These are phyloP conservation scores for Tetrahymena elliotti DNA, from an alignment of 73 alveolate species.

Conservation along the genomic window DNA sequence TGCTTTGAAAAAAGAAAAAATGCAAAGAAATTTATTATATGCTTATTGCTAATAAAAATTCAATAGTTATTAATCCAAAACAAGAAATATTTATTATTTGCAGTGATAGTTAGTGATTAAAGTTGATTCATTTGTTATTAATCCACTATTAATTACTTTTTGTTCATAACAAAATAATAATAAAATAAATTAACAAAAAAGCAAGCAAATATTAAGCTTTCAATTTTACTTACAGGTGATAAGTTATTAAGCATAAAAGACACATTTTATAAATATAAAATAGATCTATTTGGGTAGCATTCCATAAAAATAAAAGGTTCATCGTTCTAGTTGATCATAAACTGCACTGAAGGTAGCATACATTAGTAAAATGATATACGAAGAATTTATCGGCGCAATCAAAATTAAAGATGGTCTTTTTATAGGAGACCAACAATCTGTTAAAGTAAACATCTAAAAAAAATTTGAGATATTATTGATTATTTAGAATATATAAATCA, in stretches of 20 bases:
- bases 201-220: not conserved
- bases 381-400: constrained; percentile 51
- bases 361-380: not conserved
- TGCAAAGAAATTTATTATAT: not conserved
- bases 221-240: not conserved
- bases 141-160: not conserved
- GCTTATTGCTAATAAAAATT: not conserved
- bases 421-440: constrained; percentile 75
- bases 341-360: not conserved
- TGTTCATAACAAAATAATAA: not conserved
- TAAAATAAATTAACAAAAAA: not conserved
- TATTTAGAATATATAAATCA: too few relatives aligned
- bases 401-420: constrained; percentile 78
- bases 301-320: not conserved
- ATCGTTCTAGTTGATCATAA: not conserved
- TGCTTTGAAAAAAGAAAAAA: not conserved
- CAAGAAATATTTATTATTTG: not conserved
- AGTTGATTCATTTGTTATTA: not conserved
- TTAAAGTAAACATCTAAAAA: constrained; percentile 27
- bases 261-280: too few relatives aligned
- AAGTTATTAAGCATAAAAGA: not conserved
- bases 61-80: too few relatives aligned
- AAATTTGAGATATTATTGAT: not conserved
- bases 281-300: not conserved
- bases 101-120: not conserved